phyloP scores from a whole-genome alignment of 768 basidiomycete genomes.

The Sporobolomyces pararoseus region DNA sequence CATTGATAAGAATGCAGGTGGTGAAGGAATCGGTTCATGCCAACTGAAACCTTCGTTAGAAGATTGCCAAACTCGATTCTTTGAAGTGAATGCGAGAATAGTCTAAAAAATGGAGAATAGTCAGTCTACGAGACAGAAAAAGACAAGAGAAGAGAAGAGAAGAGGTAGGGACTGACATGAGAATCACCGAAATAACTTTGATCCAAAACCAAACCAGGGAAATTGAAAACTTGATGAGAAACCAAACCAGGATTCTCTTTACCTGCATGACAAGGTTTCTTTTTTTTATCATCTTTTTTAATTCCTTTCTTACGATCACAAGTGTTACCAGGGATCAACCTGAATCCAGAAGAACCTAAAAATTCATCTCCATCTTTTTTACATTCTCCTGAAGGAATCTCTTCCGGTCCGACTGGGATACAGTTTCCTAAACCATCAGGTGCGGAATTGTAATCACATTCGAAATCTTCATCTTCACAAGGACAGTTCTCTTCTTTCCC shows the following conservation, averaged over 20 bases:
- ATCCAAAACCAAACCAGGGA: slow-evolving; percentile 64
- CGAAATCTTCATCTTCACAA: slow-evolving; percentile 83
- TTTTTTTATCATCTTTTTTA: slow-evolving; percentile 64
- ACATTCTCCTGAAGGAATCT: slow-evolving; percentile 73
- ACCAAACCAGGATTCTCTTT: slow-evolving; percentile 72
- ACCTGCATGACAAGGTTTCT: slow-evolving; percentile 62
- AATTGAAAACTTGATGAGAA: slow-evolving; percentile 70
- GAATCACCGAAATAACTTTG: slow-evolving; percentile 79
- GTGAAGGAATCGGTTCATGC: slow-evolving; percentile 60
- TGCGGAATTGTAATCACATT: slow-evolving; percentile 91
- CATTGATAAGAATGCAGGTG: slow-evolving; percentile 71
- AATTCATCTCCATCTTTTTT: slow-evolving; percentile 61
- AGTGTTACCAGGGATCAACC: slow-evolving; percentile 86
- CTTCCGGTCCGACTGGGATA: slow-evolving; percentile 80
- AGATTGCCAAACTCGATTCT: slow-evolving; percentile 85
- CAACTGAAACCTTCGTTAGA: slow-evolving; percentile 92
- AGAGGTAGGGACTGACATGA: slow-evolving; percentile 57
- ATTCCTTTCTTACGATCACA: slow-evolving; percentile 62
- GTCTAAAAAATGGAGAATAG: slow-evolving; percentile 61
- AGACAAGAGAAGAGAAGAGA: neutral
- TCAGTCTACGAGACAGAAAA: too few species aligned
- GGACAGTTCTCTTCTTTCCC: slow-evolving; percentile 72
- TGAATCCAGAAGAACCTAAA: slow-evolving; percentile 83
- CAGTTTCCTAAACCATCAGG: slow-evolving; percentile 66
- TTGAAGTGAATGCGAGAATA: slow-evolving; percentile 72